phyloP scores from a whole-genome alignment of 1,139 yeast species.

The Chernovozyma aurita region DNA sequence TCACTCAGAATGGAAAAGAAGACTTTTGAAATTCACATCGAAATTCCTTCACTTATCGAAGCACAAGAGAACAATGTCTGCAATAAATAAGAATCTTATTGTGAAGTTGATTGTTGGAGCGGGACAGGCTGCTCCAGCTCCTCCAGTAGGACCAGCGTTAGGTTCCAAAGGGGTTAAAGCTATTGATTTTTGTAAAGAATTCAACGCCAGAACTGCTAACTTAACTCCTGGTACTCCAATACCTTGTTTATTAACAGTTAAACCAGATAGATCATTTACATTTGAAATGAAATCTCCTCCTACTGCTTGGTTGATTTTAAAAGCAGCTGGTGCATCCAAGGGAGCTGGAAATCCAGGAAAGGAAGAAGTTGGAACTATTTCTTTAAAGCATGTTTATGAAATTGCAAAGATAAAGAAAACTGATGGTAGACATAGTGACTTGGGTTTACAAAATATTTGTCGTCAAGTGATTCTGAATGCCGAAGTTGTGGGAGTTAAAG shows the following conservation, averaged over 20 bases:
- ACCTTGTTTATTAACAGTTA: constrained; percentile 79
- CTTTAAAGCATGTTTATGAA: constrained; percentile 88
- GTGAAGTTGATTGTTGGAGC: constrained; percentile 96
- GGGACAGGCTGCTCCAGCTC: constrained; percentile 97
- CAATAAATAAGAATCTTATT: constrained; percentile 41
- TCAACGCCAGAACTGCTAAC: constrained; percentile 93
- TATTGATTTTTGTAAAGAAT: constrained; percentile 96
- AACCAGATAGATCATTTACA: constrained; percentile 86
- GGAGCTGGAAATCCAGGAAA: constrained; percentile 61
- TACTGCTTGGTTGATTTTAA: constrained; percentile 78
- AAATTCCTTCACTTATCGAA: no score
- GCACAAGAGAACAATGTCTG: no score
- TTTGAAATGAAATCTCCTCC: constrained; percentile 92
- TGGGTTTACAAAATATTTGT: constrained; percentile 71
- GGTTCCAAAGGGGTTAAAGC: constrained; percentile 99
- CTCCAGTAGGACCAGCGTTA: constrained; percentile 98
- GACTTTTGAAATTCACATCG: no score
- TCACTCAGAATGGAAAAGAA: no score
- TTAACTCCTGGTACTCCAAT: constrained; percentile 83
- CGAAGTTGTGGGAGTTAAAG: constrained; percentile 78
- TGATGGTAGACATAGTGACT: constrained; percentile 71
- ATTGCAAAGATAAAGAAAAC: constrained; percentile 91
- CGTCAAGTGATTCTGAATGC: constrained; percentile 87
- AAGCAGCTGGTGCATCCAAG: constrained; percentile 79
- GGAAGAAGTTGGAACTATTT: constrained; percentile 61